phyloP scores from a whole-genome alignment of 2,329 filamentous ascomycete genomes.

The Colletotrichum acutatum region DNA sequence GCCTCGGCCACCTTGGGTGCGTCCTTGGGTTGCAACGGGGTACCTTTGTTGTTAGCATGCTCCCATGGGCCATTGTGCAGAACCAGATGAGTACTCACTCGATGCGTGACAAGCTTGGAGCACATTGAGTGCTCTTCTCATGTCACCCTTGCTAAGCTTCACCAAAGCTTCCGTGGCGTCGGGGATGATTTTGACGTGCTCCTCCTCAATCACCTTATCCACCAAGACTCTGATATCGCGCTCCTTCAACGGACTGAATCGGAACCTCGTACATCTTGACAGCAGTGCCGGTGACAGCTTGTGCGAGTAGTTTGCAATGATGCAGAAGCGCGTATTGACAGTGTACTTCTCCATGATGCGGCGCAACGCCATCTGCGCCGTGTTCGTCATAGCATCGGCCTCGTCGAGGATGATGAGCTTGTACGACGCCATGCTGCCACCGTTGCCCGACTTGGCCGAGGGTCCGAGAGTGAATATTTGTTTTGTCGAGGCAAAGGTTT shows the following conservation, averaged over 20 bases:
- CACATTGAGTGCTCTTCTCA: constrained; percentile 94
- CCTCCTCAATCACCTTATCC: constrained; percentile 89
- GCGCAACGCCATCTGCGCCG: constrained; percentile 95
- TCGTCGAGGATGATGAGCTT: constrained; percentile 98
- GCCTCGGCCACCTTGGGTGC: constrained; percentile 69
- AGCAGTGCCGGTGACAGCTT: constrained; percentile 94
- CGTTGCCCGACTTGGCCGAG: constrained; percentile 54
- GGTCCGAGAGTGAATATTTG: constrained; percentile 87
- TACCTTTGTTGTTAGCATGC: constrained; percentile 58
- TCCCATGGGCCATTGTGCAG: neutral
- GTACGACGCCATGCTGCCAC: constrained; percentile 74
- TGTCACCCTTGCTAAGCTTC: constrained; percentile 90
- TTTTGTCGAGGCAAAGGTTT: constrained; percentile 97
- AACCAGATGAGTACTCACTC: constrained; percentile 61
- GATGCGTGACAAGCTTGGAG: constrained; percentile 96
- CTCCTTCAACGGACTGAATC: constrained; percentile 94
- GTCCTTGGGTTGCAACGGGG: constrained; percentile 71
- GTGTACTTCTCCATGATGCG: constrained; percentile 99
- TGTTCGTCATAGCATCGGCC: constrained; percentile 99
- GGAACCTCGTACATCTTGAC: constrained; percentile 92
- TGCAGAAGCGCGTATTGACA: constrained; percentile 95
- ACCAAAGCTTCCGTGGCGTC: constrained; percentile 88
- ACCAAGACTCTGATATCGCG: constrained; percentile 86
- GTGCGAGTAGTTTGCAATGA: constrained; percentile 99
- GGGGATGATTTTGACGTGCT: constrained; percentile 83